These are phyloP conservation scores for Irineochytrium annulatum DNA, from an alignment of 192 early-diverging fungal genomes.

Conservation along the genomic window DNA sequence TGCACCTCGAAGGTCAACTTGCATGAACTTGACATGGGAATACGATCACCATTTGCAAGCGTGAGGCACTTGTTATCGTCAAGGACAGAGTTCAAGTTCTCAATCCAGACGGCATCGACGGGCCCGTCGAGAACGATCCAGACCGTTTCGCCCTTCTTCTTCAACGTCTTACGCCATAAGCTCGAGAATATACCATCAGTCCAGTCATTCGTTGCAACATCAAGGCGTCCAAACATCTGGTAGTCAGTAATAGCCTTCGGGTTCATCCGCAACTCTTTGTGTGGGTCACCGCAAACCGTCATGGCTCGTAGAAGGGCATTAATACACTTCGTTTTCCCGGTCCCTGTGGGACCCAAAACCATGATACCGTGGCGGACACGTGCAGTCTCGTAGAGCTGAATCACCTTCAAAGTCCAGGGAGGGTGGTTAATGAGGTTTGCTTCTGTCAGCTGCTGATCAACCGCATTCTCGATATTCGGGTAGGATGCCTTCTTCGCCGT, in stretches of 20 bases:
- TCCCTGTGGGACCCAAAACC: conserved; percentile 62
- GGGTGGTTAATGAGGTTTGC: conserved; percentile 57
- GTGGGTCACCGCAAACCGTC: conserved; percentile 61
- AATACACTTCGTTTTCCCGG: conserved; percentile 62
- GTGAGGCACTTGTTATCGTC: conserved; percentile 68
- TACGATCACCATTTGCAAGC: conserved; percentile 61
- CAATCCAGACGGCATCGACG: conserved; percentile 66
- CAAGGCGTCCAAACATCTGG: conserved; percentile 64
- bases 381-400: conserved; percentile 62
- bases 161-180: conserved; percentile 60
- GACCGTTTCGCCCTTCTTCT: conserved; percentile 54
- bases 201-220: conserved; percentile 67
- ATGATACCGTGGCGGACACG: conserved; percentile 62
- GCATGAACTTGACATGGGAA: conserved; percentile 59
- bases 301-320: conserved; percentile 53
- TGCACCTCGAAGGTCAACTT: conserved; percentile 64
- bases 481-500: conserved; percentile 53
- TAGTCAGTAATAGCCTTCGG: conserved; percentile 66
- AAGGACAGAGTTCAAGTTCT: conserved; percentile 59
- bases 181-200: conserved; percentile 67
- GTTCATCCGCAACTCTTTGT: conserved; percentile 65
- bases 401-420: conserved; percentile 63
- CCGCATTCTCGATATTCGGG: conserved; percentile 50
- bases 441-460: conserved; percentile 59
- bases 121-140: conserved; percentile 66